A percentile compares a stretch with the other conserved stretches of the same genome.
Conservation (phyloP, 768 basidiomycete genomes). For the Trametes gibbosa region DNA sequence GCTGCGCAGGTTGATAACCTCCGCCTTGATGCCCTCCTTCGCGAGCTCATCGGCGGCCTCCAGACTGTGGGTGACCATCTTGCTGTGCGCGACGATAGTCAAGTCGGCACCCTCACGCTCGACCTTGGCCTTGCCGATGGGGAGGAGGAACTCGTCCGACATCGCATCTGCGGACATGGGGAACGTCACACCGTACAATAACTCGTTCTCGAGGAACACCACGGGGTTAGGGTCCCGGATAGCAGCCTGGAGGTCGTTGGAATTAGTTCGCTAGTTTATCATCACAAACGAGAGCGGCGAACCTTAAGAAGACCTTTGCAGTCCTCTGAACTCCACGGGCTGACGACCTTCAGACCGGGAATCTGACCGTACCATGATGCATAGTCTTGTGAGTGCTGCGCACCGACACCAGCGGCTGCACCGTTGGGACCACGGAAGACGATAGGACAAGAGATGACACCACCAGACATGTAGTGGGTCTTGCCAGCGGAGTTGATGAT, state of each 20-base stretch:
- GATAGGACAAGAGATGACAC: conserved; percentile 96
- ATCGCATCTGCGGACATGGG: conserved; percentile 93
- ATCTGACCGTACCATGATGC: conserved; percentile 92
- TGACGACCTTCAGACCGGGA: conserved; percentile 96
- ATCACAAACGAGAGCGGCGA: conserved; percentile 14
- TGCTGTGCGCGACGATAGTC: conserved; percentile 96
- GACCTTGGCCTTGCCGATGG: conserved; percentile 97
- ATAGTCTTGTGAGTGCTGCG: conserved; percentile 98
- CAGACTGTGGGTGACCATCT: conserved; percentile 93
- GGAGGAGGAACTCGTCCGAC: conserved; percentile 92
- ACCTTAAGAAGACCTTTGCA: conserved; percentile 98
- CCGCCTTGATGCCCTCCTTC: conserved; percentile 96
- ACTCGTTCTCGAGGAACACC: conserved; percentile 99
- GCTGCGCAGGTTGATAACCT: conserved; percentile 94
- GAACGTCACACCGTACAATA: conserved; percentile 97
- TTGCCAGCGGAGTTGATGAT: conserved; percentile 99
- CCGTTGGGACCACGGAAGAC: conserved; percentile 99
- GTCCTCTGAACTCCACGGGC: conserved; percentile 98
- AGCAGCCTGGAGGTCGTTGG: conserved; percentile 56
- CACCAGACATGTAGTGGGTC: conserved; percentile 99
- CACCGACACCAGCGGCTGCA: conserved; percentile 93
- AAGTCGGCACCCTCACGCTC: conserved; percentile 91
- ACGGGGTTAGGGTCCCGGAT: conserved; percentile 99
- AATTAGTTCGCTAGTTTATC: background rate
- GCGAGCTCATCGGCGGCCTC: conserved; percentile 92